Conservation (phyloP, 228 moss, liverwort and hornwort species). For the Sphagnum magellanicum region DNA sequence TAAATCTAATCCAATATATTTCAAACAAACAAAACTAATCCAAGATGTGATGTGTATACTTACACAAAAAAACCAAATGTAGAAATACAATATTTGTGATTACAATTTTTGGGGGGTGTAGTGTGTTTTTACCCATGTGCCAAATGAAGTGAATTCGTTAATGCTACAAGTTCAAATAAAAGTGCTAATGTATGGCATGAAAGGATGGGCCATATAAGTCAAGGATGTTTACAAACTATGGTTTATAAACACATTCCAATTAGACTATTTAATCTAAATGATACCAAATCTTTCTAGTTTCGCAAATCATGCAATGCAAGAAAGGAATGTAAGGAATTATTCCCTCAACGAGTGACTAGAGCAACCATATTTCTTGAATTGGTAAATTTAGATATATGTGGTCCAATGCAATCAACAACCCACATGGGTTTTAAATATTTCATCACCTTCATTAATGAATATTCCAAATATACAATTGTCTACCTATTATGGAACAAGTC, state of each 20-base stretch:
- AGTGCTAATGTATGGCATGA: not conserved
- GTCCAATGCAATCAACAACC: not conserved
- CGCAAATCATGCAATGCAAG: not conserved
- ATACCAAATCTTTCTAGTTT: too few species aligned
- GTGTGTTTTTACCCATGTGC: too few species aligned
- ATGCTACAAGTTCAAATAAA: not conserved
- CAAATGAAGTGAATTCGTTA: not conserved
- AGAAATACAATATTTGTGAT: too few species aligned
- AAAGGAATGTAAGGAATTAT: not conserved
- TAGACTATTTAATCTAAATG: too few species aligned
- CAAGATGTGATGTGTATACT: too few species aligned
- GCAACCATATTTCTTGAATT: not conserved
- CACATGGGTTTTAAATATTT: not conserved
- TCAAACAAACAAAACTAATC: not conserved
- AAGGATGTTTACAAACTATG: too few species aligned
- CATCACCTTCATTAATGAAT: constrained; percentile 8
- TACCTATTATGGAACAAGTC: not conserved
- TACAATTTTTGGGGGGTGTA: too few species aligned
- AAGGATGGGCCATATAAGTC: too few species aligned
- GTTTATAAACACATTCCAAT: too few species aligned
- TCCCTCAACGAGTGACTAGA: not conserved
- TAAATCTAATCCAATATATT: too few species aligned
- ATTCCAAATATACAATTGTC: constrained; percentile 1
- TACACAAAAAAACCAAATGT: too few species aligned
- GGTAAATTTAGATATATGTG: not conserved